Evolutionary conservation across 1,139 yeast genomes (phyloP).

Genomic region (Yamadazyma sp.): DNA sequence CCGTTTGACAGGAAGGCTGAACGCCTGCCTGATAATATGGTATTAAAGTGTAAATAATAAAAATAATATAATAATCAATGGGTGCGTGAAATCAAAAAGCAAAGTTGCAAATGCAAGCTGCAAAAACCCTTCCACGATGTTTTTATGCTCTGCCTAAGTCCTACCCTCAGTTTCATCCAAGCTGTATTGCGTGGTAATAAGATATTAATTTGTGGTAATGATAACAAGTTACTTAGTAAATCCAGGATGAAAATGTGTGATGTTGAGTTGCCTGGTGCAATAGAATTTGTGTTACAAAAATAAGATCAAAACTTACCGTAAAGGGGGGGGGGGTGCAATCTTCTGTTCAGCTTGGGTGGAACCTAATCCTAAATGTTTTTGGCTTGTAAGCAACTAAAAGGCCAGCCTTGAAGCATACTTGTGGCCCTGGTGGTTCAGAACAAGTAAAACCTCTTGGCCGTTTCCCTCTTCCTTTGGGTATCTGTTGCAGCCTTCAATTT

Average conservation of each 20-base stretch:
- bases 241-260: background rate
- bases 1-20: too few relatives aligned
- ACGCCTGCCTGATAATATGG: too few relatives aligned
- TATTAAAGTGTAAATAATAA: too few relatives aligned
- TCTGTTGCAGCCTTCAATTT: slow-evolving; percentile 7
- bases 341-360: background rate
- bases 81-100: too few relatives aligned
- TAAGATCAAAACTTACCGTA: too few relatives aligned
- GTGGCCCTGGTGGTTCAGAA: too few relatives aligned
- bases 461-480: slow-evolving; percentile 6
- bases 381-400: background rate
- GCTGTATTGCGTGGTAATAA: background rate
- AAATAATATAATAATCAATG: too few relatives aligned
- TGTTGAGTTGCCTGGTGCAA: too few relatives aligned
- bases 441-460: slow-evolving; percentile 3
- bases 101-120: too few relatives aligned
- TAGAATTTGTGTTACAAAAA: too few relatives aligned
- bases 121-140: too few relatives aligned
- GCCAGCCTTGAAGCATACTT: background rate
- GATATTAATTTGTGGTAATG: background rate
- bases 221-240: background rate
- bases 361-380: background rate
- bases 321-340: background rate
- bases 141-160: background rate
- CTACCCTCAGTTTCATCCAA: background rate